Percentiles rank a stretch among this genome's conserved stretches.
Evolutionary conservation across 345 rosid species (phyloP).

Genomic region (Bruguiera parviflora): DNA sequence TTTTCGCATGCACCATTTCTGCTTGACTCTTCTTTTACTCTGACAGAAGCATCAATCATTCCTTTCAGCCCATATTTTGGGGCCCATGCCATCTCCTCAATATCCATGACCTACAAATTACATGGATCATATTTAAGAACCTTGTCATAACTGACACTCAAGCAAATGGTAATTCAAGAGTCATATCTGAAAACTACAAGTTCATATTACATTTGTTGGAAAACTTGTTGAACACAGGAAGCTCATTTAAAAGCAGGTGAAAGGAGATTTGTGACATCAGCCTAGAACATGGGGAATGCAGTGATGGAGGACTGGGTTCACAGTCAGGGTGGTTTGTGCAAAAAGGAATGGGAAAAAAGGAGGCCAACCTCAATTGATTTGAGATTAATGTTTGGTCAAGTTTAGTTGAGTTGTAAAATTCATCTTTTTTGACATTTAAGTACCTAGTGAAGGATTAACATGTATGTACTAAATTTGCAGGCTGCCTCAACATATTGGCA

Average conservation of each 20-base stretch:
- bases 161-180: conserved; percentile 3
- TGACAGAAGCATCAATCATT: conserved; percentile 88
- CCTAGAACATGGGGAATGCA: too few relatives aligned
- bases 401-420: too few relatives aligned
- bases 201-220: background rate
- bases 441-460: too few relatives aligned
- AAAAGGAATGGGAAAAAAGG: too few relatives aligned
- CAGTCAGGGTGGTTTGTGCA: too few relatives aligned
- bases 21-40: conserved; percentile 55
- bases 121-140: background rate
- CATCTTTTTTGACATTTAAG: too few relatives aligned
- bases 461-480: too few relatives aligned
- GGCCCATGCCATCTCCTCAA: conserved; percentile 99
- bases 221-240: background rate
- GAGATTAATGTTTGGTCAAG: too few relatives aligned
- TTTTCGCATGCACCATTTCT: conserved; percentile 44
- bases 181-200: background rate
- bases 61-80: conserved; percentile 97
- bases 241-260: background rate
- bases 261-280: background rate
- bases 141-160: background rate
- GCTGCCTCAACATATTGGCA: too few relatives aligned
- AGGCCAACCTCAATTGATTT: too few relatives aligned
- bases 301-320: too few relatives aligned
- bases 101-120: conserved; percentile 70